phyloP scores from a whole-genome alignment of 73 alveolate species.

The Tetrahymena borealis region DNA sequence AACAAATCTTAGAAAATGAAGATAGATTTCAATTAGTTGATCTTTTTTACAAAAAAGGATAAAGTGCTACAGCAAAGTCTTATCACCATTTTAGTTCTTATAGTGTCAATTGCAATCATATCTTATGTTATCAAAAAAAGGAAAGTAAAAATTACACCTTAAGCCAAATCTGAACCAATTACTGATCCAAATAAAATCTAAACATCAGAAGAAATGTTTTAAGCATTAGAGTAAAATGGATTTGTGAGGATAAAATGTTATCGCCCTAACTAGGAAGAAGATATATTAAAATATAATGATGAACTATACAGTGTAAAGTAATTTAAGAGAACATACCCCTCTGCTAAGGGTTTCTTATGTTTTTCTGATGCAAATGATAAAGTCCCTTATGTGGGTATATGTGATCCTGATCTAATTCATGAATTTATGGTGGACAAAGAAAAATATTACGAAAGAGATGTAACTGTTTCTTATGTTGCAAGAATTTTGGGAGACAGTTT shows the following conservation, averaged over 20 bases:
- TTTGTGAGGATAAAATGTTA: not conserved
- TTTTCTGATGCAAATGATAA: not conserved
- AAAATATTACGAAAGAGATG: not conserved
- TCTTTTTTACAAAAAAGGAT: not conserved
- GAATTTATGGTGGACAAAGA: not conserved
- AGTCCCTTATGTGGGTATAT: not conserved
- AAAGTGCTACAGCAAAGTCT: not conserved
- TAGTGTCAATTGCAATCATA: not conserved
- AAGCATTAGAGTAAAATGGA: not conserved
- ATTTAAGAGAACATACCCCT: not conserved
- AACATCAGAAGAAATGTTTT: not conserved
- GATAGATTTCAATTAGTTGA: not conserved
- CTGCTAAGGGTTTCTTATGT: not conserved
- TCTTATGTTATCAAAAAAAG: not conserved
- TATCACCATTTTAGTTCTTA: not conserved
- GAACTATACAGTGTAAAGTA: not conserved
- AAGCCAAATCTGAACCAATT: not conserved
- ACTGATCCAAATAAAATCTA: not conserved
- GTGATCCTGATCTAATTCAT: not conserved
- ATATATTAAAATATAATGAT: not conserved
- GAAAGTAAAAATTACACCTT: not conserved
- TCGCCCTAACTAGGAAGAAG: not conserved
- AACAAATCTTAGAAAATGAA: not conserved
- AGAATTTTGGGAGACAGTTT: not conserved
- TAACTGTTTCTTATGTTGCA: not conserved